These are phyloP conservation scores for Bryoerythrophyllum caledonicum DNA, from an alignment of 225 moss, liverwort and hornwort genomes.

Conservation along the genomic window DNA sequence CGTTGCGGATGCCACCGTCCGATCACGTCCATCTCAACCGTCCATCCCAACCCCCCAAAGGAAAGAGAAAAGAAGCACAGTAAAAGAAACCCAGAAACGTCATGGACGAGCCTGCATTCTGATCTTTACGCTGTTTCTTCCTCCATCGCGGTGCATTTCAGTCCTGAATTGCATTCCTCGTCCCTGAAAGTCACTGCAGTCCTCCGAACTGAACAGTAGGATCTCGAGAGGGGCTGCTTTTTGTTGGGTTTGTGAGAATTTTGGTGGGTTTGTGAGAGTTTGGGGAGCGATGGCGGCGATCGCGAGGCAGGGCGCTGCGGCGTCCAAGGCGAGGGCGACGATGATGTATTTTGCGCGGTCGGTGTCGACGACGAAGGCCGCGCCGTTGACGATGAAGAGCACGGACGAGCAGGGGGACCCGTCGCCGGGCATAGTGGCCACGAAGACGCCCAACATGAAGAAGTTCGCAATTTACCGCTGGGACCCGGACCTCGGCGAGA, in stretches of 20 bases:
- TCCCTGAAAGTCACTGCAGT: background rate
- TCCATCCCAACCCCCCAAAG: background rate
- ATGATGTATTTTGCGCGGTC: conserved; percentile 31
- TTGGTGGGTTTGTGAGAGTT: background rate
- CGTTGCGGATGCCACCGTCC: rapidly evolving
- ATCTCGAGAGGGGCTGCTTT: background rate
- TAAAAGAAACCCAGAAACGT: background rate
- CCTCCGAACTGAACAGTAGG: background rate
- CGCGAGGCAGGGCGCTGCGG: conserved; percentile 16
- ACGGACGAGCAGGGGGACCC: conserved; percentile 36
- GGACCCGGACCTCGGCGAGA: conserved; percentile 73
- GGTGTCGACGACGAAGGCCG: conserved; percentile 26
- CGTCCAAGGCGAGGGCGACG: conserved; percentile 31
- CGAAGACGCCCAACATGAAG: conserved; percentile 65
- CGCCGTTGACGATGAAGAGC: conserved; percentile 11
- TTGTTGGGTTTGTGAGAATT: background rate
- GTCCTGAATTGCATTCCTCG: background rate
- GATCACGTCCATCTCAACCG: background rate
- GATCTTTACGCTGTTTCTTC: conserved; percentile 9
- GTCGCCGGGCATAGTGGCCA: conserved; percentile 25
- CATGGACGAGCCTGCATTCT: background rate
- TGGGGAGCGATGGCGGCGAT: conserved; percentile 49
- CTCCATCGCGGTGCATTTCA: conserved; percentile 23
- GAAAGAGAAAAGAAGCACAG: background rate
- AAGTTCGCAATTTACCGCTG: conserved; percentile 92